Base-by-base conservation (phyloP, 768 basidiomycete genomes). In the Mycena maculata region DNA sequence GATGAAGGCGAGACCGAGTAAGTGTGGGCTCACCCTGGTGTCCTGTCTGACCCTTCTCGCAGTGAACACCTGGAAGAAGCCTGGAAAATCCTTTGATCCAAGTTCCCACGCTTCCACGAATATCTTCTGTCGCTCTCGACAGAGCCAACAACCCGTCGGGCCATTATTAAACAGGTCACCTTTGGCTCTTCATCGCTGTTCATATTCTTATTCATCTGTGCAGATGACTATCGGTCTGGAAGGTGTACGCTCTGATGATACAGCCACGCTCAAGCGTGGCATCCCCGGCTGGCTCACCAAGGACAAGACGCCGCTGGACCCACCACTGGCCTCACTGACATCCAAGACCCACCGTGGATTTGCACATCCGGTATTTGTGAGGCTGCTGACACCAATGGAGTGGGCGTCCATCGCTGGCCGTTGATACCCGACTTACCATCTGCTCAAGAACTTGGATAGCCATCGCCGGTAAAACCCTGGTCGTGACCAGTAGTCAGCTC, bases 101-200 rank as follows among this genome's bases (percentile, higher is more conserved):
- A 41, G 23, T 38, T 55, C 53, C 22, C 53, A 1, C 36, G 53
- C 33, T 41, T 55, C 23, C 53, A 55, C 53, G 36, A 55, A 23
- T 27, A 23, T 12, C 15, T 55, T 9, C 53, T 55, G 36, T 6
- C 4, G n/a, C n/a, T 48, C 3, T 48, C 47, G 6, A 48, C 23
- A 15, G 10, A 48, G 25, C 25, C 47, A 4, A 13, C 16, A 22
- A 28, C 15, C 27, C 47, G 4, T 28, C 47, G 47, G 4, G 47
- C 47, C 5, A 18, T 48, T 3, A 15, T 48, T 28, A 28, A 5
- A 28, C 47, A 48, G 47, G 47, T 48, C 27, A 9, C 3, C 8
- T 11, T 2, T 48, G n/a, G n/a, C 25, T 27, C 23, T 13, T 28
- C 28, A 22, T 28, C 15, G n/a, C 4, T 28, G 16, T 13, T 48